A percentile compares a stretch with the other conserved stretches of the same genome.
Evolutionary conservation across 106 monocot genomes (phyloP).

Genomic region (Dioscorea alata): DNA sequence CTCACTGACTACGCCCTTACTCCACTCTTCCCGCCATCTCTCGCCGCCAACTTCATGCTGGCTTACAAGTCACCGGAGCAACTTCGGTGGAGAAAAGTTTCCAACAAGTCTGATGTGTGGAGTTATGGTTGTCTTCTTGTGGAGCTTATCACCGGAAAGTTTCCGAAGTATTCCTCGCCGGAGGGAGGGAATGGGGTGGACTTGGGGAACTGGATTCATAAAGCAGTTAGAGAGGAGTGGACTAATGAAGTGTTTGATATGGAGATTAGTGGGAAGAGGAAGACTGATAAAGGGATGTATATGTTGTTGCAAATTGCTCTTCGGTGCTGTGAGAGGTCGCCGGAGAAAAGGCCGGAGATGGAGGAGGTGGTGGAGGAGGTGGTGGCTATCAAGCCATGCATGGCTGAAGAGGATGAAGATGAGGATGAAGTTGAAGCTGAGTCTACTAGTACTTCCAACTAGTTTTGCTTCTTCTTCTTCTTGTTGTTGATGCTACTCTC

Average conservation of each 20-base stretch:
- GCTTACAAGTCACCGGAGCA: conserved; percentile 22
- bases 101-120: conserved; percentile 29
- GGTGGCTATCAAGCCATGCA: conserved; percentile 7
- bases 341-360: conserved; percentile 33
- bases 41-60: conserved; percentile 4
- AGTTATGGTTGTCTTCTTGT: conserved; percentile 31
- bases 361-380: conserved; percentile 19
- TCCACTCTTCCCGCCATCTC: conserved; percentile 4
- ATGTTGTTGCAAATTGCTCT: conserved; percentile 24
- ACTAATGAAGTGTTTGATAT: conserved; percentile 30
- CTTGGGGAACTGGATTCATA: conserved; percentile 18
- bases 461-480: background rate
- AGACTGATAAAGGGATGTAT: conserved; percentile 14
- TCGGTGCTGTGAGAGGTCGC: conserved; percentile 19
- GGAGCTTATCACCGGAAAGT: conserved; percentile 25
- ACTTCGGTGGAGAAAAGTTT: conserved; percentile 2
- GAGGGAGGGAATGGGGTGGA: background rate
- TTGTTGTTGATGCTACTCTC: too few relatives aligned
- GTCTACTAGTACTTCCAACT: background rate
- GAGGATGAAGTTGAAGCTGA: background rate
- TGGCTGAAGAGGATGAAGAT: background rate
- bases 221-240: conserved; percentile 41
- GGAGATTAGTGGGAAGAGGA: conserved; percentile 6
- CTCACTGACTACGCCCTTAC: conserved; percentile 18
- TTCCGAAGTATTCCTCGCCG: background rate